Base-by-base conservation (phyloP, 129 eudicot species). In the Centrapalus pauciflorus region DNA sequence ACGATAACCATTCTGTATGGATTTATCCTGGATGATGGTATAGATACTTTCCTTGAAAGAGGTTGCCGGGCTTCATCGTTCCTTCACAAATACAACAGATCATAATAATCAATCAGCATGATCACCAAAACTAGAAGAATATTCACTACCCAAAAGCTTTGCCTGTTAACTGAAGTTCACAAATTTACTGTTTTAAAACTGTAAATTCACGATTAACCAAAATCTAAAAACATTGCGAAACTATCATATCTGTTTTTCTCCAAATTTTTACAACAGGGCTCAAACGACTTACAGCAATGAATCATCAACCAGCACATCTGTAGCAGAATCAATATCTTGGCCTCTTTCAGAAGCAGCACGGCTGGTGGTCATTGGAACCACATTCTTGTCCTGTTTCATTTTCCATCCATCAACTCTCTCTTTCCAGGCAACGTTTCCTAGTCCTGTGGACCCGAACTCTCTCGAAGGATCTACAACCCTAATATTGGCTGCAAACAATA, bases 331-430 rank as follows among this genome's bases (percentile, higher is more conserved):
- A 79, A 84, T 94, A 80, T 94, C 96, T 61, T 78, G 89, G 62
- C 99, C 90, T 80, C 99, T 81, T 82, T 94, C 99, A 33, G 99
- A 94, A 60, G 97, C 95, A 58, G 95, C 86, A 70, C 84, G 95
- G 69, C 95, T 89, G 43, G 83, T 74, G 45, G 93, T 78, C 87
- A 83, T 80, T 38, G 86, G 95, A 70, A 73, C 82, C 33, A 75
- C 85, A 78, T 80, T 90, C 70, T 84, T 94, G 35, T 84, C 96
- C 70, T 89, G 96, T 83, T 86, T 92, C 95, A 92, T 88, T 54
- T 86, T 94, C 99, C 99, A 94, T n/a, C 99, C 96, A 80, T 94
- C 99, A 76, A 94, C 90, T 78, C 99, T 89, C 65, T 94, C 99
- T 84, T 89, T 94, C 99, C 99, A 94, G 41, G 99, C 99, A 50